Evolutionary conservation across 331 rosid genomes (phyloP).

Genomic region (Stylosanthes scabra): DNA sequence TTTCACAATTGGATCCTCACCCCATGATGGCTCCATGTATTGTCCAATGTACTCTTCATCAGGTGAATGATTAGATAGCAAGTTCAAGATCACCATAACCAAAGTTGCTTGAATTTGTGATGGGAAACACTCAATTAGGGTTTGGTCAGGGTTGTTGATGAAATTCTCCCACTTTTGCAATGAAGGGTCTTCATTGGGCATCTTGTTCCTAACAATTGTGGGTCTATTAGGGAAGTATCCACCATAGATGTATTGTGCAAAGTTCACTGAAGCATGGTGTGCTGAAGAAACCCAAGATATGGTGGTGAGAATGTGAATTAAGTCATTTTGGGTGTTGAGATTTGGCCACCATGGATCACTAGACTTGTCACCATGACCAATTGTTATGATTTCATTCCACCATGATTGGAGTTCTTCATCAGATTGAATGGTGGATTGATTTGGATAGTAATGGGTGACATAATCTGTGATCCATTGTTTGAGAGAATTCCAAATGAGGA

Average conservation of each 20-base stretch:
- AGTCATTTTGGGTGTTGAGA: conserved; percentile 59
- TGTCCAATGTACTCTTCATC: conserved; percentile 72
- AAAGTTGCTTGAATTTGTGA: conserved; percentile 68
- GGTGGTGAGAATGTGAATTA: conserved; percentile 50
- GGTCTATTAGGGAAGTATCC: conserved; percentile 76
- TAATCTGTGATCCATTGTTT: conserved; percentile 66
- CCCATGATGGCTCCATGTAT: conserved; percentile 66
- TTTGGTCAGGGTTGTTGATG: conserved; percentile 49
- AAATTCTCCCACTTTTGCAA: conserved; percentile 53
- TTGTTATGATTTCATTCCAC: conserved; percentile 71
- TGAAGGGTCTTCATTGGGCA: conserved; percentile 63
- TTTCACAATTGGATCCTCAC: conserved; percentile 53
- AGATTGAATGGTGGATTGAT: conserved; percentile 38
- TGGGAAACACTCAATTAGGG: conserved; percentile 58
- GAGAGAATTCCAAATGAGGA: conserved; percentile 59
- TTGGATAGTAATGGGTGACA: conserved; percentile 54
- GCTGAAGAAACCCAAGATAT: conserved; percentile 72
- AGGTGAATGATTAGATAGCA: conserved; percentile 72
- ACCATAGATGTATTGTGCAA: conserved; percentile 66
- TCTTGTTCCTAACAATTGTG: conserved; percentile 51
- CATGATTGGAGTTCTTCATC: conserved; percentile 74
- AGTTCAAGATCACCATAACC: conserved; percentile 68
- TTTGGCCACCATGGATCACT: conserved; percentile 79
- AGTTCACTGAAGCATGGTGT: conserved; percentile 74
- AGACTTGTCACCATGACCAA: conserved; percentile 70